Evolutionary conservation across 2,329 filamentous ascomycete species (phyloP).

Genomic region (Penicillium sp.): DNA sequence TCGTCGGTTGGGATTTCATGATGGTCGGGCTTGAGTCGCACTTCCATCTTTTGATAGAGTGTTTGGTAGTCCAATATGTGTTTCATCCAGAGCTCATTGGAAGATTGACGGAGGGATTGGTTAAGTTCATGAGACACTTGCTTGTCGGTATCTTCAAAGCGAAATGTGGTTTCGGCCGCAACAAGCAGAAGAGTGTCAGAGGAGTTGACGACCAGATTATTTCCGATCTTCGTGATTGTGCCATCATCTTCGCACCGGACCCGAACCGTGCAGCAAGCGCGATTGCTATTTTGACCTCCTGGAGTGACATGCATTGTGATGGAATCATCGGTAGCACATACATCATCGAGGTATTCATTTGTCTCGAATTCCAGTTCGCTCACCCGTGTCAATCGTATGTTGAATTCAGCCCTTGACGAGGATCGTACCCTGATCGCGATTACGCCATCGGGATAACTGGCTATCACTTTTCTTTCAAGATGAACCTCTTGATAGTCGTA

Average conservation of each 20-base stretch:
- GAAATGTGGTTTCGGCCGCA: conserved; percentile 47
- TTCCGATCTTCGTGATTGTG: conserved; percentile 36
- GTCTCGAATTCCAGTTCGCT: conserved; percentile 51
- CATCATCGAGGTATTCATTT: conserved; percentile 49
- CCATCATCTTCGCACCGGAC: conserved; percentile 32
- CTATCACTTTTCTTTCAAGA: conserved; percentile 46
- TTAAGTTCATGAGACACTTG: conserved; percentile 32
- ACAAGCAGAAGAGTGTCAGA: conserved; percentile 42
- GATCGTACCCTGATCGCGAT: conserved; percentile 41
- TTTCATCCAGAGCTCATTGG: conserved; percentile 28
- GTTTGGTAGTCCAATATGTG: conserved; percentile 42
- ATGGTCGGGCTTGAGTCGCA: conserved; percentile 30
- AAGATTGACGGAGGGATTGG: conserved; percentile 28
- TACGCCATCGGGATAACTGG: conserved; percentile 48
- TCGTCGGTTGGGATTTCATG: conserved; percentile 36
- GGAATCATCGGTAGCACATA: conserved; percentile 32
- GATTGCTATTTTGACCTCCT: conserved; percentile 41
- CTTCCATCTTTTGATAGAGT: conserved; percentile 36
- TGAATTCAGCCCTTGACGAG: conserved; percentile 29
- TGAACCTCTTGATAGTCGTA: conserved; percentile 41
- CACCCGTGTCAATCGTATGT: conserved; percentile 39
- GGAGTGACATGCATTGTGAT: conserved; percentile 46
- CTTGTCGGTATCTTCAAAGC: conserved; percentile 30
- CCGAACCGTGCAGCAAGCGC: conserved; percentile 37
- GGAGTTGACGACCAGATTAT: conserved; percentile 43